Base-by-base conservation (phyloP, 2,329 filamentous ascomycete species). In the Venturia effusa region DNA sequence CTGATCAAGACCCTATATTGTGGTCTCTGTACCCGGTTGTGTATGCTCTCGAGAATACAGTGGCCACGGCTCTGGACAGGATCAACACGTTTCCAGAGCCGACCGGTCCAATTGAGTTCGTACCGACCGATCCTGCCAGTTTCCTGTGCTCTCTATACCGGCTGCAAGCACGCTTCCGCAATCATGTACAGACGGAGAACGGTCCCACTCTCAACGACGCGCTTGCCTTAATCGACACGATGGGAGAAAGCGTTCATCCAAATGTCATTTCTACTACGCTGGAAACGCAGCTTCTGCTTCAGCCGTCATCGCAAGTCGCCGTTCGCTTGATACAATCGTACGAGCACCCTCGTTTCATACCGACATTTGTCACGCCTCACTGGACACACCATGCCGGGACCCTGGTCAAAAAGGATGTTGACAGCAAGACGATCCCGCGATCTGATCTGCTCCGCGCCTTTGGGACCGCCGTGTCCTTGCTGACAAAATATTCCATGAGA, bases 131-230 rank as follows among this genome's bases (percentile, higher is more conserved):
- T n/a, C 71, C 71, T 8, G 66, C 70, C 11, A 70, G 73, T 15
- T 74, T 71, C 54, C 66, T 74, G 34, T 74, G 72, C 65, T 74
- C 72, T 1, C 67, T 74, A 6, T 74, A 71, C 59, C 69, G 72
- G 5, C 67, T 74, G 45, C 73, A 74, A 57, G 69, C 73, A 62
- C 71, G 72, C 4, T 74, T 71, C 41, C 72, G 72, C 30, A 74
- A 73, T 34, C 15, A 57, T 62, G 71, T 7, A 34, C 19, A 17
- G 19, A 34, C 5, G 34, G 34, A 34, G 15, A n/a, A 8, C 30
- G 51, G 51, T 32, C 19, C 51, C 15, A 32, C 27, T 10, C 15
- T 57, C n/a, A 17, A 15, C 2, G 51, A 57, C 5, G 51, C 51
- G 15, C 51, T 57, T 34, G 51, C 30, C 34, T 6, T 57, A 5